Conservation (phyloP, 208 protist genomes). For the Wallacemonas rigidus region DNA sequence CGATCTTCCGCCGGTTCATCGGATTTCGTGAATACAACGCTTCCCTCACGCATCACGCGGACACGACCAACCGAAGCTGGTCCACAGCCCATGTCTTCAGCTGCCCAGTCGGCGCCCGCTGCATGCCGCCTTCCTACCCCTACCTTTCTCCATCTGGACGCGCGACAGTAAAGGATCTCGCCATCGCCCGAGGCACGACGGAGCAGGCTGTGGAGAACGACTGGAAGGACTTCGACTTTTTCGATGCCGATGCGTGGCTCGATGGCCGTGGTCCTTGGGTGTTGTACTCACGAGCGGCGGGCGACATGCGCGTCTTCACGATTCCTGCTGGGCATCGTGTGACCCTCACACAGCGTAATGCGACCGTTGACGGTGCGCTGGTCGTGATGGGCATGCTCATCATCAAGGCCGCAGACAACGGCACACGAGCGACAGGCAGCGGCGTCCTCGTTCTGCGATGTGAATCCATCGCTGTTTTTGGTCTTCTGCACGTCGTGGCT, state of each 20-base stretch:
- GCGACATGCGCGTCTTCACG: conserved; percentile 11
- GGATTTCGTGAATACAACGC: conserved; percentile 10
- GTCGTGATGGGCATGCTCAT: conserved; percentile 41
- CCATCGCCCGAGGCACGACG: background rate
- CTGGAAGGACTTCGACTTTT: conserved; percentile 24
- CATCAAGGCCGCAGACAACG: background rate
- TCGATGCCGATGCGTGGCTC: conserved; percentile 27
- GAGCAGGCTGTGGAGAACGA: background rate
- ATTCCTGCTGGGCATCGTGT: conserved; percentile 35
- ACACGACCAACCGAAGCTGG: conserved; percentile 12
- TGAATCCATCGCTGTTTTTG: conserved; percentile 36
- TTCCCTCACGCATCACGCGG: background rate
- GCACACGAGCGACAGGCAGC: background rate
- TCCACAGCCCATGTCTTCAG: background rate
- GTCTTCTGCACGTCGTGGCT: conserved; percentile 26
- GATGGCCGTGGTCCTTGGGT: conserved; percentile 25
- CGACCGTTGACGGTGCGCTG: conserved; percentile 28
- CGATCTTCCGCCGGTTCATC: background rate
- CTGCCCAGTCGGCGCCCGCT: conserved; percentile 6
- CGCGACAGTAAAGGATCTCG: background rate
- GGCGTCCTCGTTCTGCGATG: conserved; percentile 16
- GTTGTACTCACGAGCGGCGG: background rate
- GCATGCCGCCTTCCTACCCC: conserved; percentile 25
- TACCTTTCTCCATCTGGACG: conserved; percentile 10
- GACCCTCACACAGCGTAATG: conserved; percentile 18